phyloP scores from a whole-genome alignment of 2,329 filamentous ascomycete genomes.

The Xylariaceae sp. region DNA sequence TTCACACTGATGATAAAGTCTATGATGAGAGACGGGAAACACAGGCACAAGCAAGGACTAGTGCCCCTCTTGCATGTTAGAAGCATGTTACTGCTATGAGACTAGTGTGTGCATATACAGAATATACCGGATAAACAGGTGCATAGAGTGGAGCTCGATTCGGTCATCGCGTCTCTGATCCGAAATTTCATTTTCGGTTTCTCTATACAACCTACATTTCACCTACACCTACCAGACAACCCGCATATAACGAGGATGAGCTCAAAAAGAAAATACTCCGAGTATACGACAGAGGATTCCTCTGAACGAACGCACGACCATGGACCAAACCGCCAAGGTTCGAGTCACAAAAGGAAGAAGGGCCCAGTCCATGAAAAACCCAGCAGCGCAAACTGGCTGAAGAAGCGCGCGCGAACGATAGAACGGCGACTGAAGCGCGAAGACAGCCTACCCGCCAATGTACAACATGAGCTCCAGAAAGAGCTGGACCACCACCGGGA shows the following conservation, averaged over 20 bases:
- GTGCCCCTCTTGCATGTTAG: no score
- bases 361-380: slow-evolving; percentile 41
- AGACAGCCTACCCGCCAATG: slow-evolving; percentile 60
- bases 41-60: no score
- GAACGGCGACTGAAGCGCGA: slow-evolving; percentile 59
- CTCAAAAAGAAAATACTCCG: slow-evolving; percentile 31
- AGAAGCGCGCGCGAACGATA: slow-evolving; percentile 66
- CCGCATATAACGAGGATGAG: slow-evolving; percentile 17
- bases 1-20: no score
- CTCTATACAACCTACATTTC: neutral
- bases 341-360: slow-evolving; percentile 34
- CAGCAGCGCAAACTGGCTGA: slow-evolving; percentile 55
- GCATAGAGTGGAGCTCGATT: neutral
- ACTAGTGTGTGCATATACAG: neutral
- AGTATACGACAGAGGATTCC: slow-evolving; percentile 22
- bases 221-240: neutral
- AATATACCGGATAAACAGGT: no score
- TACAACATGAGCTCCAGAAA: slow-evolving; percentile 64
- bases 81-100: neutral
- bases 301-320: slow-evolving; percentile 15
- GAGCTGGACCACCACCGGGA: slow-evolving; percentile 63
- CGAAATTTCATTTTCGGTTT: slow-evolving; percentile 8
- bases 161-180: neutral
- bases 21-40: no score
- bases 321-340: slow-evolving; percentile 12